A percentile compares a stretch with the other conserved stretches of the same genome.
phyloP scores from a whole-genome alignment of 192 early-diverging fungal species.

The Coemansia sp. region DNA sequence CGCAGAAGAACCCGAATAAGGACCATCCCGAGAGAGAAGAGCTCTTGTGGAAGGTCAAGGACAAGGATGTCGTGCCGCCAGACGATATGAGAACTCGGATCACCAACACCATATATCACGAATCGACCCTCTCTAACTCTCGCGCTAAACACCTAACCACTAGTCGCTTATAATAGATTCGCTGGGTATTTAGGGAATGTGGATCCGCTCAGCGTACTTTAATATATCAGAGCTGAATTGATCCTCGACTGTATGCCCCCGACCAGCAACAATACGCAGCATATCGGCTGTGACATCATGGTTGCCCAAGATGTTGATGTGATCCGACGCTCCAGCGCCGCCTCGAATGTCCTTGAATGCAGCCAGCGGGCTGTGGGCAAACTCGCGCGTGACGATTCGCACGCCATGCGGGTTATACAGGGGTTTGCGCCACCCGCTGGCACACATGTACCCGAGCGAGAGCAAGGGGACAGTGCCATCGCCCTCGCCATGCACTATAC shows the following conservation, averaged over 20 bases:
- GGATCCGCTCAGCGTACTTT: slow-evolving; percentile 40
- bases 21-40: slow-evolving; percentile 16
- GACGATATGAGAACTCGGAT: slow-evolving; percentile 39
- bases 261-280: slow-evolving; percentile 56
- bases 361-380: slow-evolving; percentile 56
- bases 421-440: slow-evolving; percentile 73
- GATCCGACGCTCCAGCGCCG: slow-evolving; percentile 74
- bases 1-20: slow-evolving; percentile 12
- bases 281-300: slow-evolving; percentile 63
- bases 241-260: slow-evolving; percentile 35
- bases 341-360: slow-evolving; percentile 68
- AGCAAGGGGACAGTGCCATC: slow-evolving; percentile 88
- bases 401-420: slow-evolving; percentile 80
- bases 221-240: slow-evolving; percentile 50
- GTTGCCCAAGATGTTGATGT: slow-evolving; percentile 88
- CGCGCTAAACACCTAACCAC: neutral
- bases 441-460: slow-evolving; percentile 87
- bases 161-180: neutral
- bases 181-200: slow-evolving; percentile 13
- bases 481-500: slow-evolving; percentile 70
- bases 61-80: slow-evolving; percentile 33
- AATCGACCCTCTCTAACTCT: slow-evolving; percentile 10
- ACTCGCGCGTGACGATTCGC: slow-evolving; percentile 72
- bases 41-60: slow-evolving; percentile 47
- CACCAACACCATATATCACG: slow-evolving; percentile 32